A percentile compares a stretch with the other conserved stretches of the same genome.
Evolutionary conservation across 139 green algal genomes (phyloP).

Genomic region (Chlamydomonas sp.): DNA sequence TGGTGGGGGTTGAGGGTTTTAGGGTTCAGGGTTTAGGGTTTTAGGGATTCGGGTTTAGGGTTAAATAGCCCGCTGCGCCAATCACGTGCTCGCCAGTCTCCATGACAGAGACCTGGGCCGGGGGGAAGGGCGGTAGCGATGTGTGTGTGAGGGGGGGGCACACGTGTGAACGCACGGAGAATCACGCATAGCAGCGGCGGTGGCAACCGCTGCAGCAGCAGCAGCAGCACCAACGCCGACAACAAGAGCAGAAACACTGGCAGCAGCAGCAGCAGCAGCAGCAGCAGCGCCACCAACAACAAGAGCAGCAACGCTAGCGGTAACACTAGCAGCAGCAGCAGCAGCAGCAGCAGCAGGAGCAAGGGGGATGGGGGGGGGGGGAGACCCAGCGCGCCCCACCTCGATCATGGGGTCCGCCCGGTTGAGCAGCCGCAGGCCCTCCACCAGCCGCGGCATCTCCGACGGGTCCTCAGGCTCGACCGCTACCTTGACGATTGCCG

Average conservation of each 20-base stretch:
- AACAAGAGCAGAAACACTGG: too few species aligned
- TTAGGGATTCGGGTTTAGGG: too few species aligned
- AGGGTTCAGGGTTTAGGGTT: neutral
- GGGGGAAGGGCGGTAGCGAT: too few species aligned
- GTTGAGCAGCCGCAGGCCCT: constrained; percentile 86
- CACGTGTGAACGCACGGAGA: too few species aligned
- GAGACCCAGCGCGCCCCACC: constrained; percentile 25
- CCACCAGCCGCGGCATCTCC: constrained; percentile 70
- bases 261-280: too few species aligned
- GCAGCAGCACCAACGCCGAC: too few species aligned
- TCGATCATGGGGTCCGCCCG: constrained; percentile 88
- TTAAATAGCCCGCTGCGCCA: constrained; percentile 76
- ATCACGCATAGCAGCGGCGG: too few species aligned
- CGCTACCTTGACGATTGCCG: constrained; percentile 74
- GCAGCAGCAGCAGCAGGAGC: constrained; percentile 1
- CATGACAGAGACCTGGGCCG: constrained; percentile 38
- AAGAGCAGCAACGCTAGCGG: too few species aligned
- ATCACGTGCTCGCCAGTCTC: constrained; percentile 83
- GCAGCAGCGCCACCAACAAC: too few species aligned
- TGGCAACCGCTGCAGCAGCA: too few species aligned
- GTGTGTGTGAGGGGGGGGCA: too few species aligned
- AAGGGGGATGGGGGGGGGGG: neutral
- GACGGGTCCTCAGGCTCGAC: constrained; percentile 73
- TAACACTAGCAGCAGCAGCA: too few species aligned
- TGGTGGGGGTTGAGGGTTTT: neutral